A percentile compares a stretch with the other conserved stretches of the same genome.
phyloP scores from a whole-genome alignment of 306 rosid genomes.

The Vigna trinervia region DNA sequence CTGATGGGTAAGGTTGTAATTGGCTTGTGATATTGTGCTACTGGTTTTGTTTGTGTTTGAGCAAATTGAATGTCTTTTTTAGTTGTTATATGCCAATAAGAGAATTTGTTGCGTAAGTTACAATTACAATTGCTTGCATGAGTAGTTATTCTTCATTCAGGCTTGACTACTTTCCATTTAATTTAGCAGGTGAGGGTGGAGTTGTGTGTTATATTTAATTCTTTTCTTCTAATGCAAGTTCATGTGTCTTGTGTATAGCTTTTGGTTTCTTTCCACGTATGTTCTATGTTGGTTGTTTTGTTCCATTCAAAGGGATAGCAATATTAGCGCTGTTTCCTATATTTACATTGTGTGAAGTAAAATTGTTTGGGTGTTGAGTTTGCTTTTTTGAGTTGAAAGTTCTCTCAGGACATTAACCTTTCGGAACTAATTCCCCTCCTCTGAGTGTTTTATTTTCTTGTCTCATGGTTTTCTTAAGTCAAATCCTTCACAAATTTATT shows the following conservation, averaged over 20 bases:
- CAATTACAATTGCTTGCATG: not conserved
- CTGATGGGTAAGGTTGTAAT: constrained; percentile 76
- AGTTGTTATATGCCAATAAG: constrained; percentile 12
- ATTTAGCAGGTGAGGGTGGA: not conserved
- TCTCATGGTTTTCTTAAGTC: constrained; percentile 11
- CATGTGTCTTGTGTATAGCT: not conserved
- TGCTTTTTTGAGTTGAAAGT: constrained; percentile 2
- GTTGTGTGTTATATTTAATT: constrained; percentile 12
- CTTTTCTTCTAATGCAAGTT: not conserved
- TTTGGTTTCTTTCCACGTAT: constrained; percentile 16
- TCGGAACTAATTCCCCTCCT: not conserved
- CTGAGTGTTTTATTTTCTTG: constrained; percentile 4
- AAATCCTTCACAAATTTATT: constrained; percentile 2
- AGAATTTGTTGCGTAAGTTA: constrained; percentile 4
- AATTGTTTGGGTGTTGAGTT: constrained; percentile 21
- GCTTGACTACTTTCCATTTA: constrained; percentile 3
- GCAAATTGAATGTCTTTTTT: constrained; percentile 28
- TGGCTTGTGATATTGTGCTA: constrained; percentile 9
- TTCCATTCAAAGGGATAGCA: constrained; percentile 2
- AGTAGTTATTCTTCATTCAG: not conserved
- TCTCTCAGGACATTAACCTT: not conserved
- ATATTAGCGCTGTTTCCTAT: constrained; percentile 17
- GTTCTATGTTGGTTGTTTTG: not conserved
- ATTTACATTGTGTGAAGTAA: constrained; percentile 16
- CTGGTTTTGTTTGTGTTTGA: not conserved